Percentiles rank a stretch among this genome's conserved stretches.
Evolutionary conservation across 2,329 filamentous ascomycete genomes (phyloP).

Genomic region (Alternaria brassicae): DNA sequence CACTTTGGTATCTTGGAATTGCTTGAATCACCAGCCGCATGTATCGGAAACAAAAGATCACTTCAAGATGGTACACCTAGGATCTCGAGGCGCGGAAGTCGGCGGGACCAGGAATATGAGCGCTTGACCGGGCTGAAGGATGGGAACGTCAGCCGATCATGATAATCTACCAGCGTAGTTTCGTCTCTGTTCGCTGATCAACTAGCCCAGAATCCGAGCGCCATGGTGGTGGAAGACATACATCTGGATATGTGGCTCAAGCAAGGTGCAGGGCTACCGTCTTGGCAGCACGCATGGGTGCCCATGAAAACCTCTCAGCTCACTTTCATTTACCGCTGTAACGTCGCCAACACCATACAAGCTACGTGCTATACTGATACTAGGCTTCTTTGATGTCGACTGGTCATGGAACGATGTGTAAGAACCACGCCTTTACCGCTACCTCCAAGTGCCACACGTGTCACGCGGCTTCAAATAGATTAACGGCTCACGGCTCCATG

Average conservation of each 20-base stretch:
- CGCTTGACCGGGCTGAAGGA: background rate
- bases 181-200: background rate
- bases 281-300: conserved; percentile 7
- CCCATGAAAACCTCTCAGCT: conserved; percentile 1
- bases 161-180: background rate
- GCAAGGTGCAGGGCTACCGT: conserved; percentile 3
- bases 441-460: conserved; percentile 14
- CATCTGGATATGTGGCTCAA: conserved; percentile 4
- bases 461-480: conserved; percentile 18
- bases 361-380: background rate
- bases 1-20: background rate
- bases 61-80: background rate
- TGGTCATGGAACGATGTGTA: background rate
- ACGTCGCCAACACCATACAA: background rate
- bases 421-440: background rate
- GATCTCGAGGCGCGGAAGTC: background rate
- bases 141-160: background rate
- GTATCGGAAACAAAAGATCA: background rate
- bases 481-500: conserved; percentile 14
- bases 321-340: conserved; percentile 15
- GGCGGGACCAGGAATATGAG: background rate
- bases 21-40: background rate
- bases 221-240: background rate
- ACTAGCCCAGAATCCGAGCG: background rate
- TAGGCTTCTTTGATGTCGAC: conserved; percentile 2